A percentile compares a stretch with the other conserved stretches of the same genome.
Evolutionary conservation across 2,329 filamentous ascomycete genomes (phyloP).

Genomic region (Pseudocercospora ulei): DNA sequence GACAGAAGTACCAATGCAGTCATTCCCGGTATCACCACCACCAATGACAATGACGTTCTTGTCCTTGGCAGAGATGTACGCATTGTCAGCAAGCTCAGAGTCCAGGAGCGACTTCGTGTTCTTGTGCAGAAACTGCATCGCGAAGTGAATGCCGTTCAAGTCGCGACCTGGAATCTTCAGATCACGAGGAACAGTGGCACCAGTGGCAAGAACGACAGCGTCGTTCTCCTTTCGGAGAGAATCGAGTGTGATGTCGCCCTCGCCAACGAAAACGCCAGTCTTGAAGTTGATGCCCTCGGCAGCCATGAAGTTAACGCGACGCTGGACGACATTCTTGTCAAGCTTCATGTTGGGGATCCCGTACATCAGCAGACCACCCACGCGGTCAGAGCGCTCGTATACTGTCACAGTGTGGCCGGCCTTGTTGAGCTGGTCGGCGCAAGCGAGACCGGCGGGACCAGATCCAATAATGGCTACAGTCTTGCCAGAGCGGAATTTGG

Average conservation of each 20-base stretch:
- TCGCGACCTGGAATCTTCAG: conserved; percentile 82
- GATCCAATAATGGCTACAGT: conserved; percentile 82
- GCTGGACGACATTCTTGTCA: conserved; percentile 93
- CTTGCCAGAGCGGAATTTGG: conserved; percentile 74
- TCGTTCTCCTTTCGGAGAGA: conserved; percentile 66
- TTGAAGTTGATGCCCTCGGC: conserved; percentile 77
- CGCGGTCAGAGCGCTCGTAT: conserved; percentile 83
- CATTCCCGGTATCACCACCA: conserved; percentile 94
- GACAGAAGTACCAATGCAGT: conserved; percentile 93
- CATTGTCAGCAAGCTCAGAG: conserved; percentile 69
- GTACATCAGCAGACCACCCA: conserved; percentile 92
- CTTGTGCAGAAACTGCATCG: conserved; percentile 94
- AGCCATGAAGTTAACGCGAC: conserved; percentile 89
- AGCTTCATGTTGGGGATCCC: conserved; percentile 99
- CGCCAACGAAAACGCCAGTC: conserved; percentile 66
- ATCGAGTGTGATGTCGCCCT: conserved; percentile 56
- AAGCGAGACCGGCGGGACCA: conserved; percentile 79
- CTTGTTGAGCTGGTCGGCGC: conserved; percentile 87
- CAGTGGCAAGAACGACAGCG: conserved; percentile 82
- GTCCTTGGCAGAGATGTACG: conserved; percentile 89
- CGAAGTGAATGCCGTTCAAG: conserved; percentile 83
- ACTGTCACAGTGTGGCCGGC: conserved; percentile 81
- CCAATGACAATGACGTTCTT: conserved; percentile 96
- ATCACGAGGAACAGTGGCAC: conserved; percentile 86
- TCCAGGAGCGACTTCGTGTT: conserved; percentile 97